A percentile compares a stretch with the other conserved stretches of the same genome.
Evolutionary conservation across 2,329 filamentous ascomycete species (phyloP).

Genomic region (Diaporthe vexans): DNA sequence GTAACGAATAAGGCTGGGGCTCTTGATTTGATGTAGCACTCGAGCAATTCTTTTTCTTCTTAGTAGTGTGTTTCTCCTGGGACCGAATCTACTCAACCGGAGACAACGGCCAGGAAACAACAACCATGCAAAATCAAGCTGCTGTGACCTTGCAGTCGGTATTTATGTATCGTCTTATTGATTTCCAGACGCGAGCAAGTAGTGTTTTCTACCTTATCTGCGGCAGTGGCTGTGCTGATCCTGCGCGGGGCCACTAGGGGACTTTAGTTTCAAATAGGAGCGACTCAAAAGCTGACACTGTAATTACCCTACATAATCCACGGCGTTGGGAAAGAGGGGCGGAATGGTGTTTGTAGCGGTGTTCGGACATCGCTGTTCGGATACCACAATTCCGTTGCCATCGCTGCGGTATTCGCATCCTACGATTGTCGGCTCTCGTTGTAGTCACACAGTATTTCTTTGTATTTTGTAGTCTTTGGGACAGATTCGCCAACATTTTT

Average conservation of each 20-base stretch:
- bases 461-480: not conserved
- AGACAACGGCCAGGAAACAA: not conserved
- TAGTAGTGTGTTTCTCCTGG: not conserved
- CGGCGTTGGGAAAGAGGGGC: not conserved
- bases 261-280: not conserved
- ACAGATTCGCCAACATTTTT: not conserved
- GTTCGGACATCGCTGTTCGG: not conserved
- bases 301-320: not conserved
- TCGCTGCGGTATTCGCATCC: not conserved
- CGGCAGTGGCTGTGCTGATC: constrained; percentile 18
- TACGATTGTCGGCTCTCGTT: not conserved
- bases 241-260: not conserved
- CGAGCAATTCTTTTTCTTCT: not conserved
- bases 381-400: not conserved
- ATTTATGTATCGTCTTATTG: not conserved
- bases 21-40: no score
- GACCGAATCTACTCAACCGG: not conserved
- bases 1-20: no score
- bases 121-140: not conserved
- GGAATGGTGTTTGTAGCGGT: not conserved
- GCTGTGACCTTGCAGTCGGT: not conserved
- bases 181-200: no score
- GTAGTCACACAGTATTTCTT: not conserved
- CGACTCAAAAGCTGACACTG: not conserved
- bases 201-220: not conserved